These are phyloP conservation scores for Ophiocordyceps camponoti-floridani DNA, from an alignment of 2,329 filamentous ascomycete species.

Conservation along the genomic window DNA sequence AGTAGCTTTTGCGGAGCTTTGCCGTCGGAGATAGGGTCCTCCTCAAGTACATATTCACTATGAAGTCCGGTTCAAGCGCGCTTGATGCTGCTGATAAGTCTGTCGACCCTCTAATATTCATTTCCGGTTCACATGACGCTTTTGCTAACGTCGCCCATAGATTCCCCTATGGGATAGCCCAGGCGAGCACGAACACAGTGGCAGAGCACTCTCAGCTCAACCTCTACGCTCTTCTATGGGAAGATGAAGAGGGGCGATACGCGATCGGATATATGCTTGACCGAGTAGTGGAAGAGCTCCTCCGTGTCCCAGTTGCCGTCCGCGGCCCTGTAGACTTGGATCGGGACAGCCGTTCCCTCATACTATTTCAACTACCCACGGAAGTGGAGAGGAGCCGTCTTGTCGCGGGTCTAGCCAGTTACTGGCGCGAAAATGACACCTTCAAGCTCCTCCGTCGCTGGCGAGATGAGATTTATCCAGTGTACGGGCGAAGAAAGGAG, in stretches of 20 bases:
- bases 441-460: slow-evolving; percentile 65
- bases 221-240: slow-evolving; percentile 49
- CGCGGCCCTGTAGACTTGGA: slow-evolving; percentile 45
- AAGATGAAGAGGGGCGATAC: slow-evolving; percentile 42
- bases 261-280: slow-evolving; percentile 45
- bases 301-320: slow-evolving; percentile 26
- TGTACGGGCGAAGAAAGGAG: slow-evolving; percentile 47
- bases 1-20: too few species aligned
- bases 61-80: too few species aligned
- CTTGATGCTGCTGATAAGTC: too few species aligned
- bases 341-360: slow-evolving; percentile 40
- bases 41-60: too few species aligned
- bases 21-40: too few species aligned
- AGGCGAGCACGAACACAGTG: too few species aligned
- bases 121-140: too few species aligned
- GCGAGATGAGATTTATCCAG: slow-evolving; percentile 65
- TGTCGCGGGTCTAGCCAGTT: slow-evolving; percentile 36
- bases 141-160: too few species aligned
- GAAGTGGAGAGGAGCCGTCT: slow-evolving; percentile 43
- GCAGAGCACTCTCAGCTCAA: neutral
- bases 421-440: slow-evolving; percentile 50
- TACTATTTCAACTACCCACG: slow-evolving; percentile 38
- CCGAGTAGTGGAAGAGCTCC: slow-evolving; percentile 29
- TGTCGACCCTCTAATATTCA: too few species aligned
- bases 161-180: too few species aligned